phyloP scores from a whole-genome alignment of 2,329 filamentous ascomycete genomes.

The Penicillium palitans region DNA sequence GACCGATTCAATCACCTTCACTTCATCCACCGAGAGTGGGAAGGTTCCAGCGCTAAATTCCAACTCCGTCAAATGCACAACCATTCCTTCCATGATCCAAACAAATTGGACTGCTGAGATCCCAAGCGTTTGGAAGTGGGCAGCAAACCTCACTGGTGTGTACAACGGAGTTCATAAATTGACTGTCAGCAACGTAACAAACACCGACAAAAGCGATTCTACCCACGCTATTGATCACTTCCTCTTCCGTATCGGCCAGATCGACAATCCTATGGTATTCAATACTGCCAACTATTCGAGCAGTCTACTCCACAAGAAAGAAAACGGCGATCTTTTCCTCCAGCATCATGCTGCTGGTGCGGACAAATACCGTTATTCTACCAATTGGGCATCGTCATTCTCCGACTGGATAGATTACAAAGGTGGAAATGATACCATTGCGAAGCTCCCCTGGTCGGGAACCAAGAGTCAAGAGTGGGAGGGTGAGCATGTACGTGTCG shows the following conservation, averaged over 20 bases:
- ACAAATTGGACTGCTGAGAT: conserved; percentile 52
- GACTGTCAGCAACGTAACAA: conserved; percentile 56
- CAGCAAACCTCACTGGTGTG: conserved; percentile 55
- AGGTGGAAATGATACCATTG: conserved; percentile 52
- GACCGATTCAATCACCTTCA: conserved; percentile 50
- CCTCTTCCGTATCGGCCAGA: conserved; percentile 60
- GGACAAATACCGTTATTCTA: conserved; percentile 63
- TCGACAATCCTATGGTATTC: conserved; percentile 61
- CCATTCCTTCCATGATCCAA: conserved; percentile 33
- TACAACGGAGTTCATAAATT: conserved; percentile 62
- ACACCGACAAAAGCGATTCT: conserved; percentile 36
- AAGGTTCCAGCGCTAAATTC: conserved; percentile 47
- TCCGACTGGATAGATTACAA: conserved; percentile 59
- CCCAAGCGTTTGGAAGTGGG: conserved; percentile 55
- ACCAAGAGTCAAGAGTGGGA: conserved; percentile 59
- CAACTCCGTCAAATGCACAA: conserved; percentile 48
- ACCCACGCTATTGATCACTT: conserved; percentile 60
- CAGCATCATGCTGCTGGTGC: conserved; percentile 62
- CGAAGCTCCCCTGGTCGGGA: conserved; percentile 56
- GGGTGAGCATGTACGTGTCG: conserved; percentile 62
- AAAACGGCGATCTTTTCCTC: conserved; percentile 49
- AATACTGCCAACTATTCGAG: conserved; percentile 60
- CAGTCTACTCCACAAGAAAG: conserved; percentile 50
- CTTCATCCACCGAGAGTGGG: conserved; percentile 54
- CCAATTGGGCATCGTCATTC: conserved; percentile 61